These are phyloP conservation scores for Sorghum bicolor DNA, from an alignment of 176 grass and related monocot species.

Conservation along the genomic window Sorghum_bicolor_NCBIv3 NC_012873.2:44467501-44468000, in stretches of 20 bases:
- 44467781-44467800: background rate
- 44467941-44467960: slow-evolving; percentile 14
- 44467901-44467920: background rate
- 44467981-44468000: background rate
- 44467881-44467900: background rate
- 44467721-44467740: background rate
- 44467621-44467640: slow-evolving; percentile 86
- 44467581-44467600: background rate
- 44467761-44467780: background rate
- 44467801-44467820: slow-evolving; percentile 35
- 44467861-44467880: background rate
- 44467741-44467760: background rate
- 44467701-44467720: slow-evolving; percentile 69
- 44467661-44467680: slow-evolving; percentile 77
- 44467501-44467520: background rate
- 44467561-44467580: background rate
- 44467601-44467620: slow-evolving; percentile 28
- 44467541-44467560: background rate
- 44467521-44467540: slow-evolving; percentile 14
- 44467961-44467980: slow-evolving; percentile 23
- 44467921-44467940: background rate
- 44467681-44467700: slow-evolving; percentile 86
- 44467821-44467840: background rate
- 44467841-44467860: background rate
- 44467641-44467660: slow-evolving; percentile 80